Conservation (phyloP, 805 yeast genomes). For the Saturnispora zaruensis region DNA sequence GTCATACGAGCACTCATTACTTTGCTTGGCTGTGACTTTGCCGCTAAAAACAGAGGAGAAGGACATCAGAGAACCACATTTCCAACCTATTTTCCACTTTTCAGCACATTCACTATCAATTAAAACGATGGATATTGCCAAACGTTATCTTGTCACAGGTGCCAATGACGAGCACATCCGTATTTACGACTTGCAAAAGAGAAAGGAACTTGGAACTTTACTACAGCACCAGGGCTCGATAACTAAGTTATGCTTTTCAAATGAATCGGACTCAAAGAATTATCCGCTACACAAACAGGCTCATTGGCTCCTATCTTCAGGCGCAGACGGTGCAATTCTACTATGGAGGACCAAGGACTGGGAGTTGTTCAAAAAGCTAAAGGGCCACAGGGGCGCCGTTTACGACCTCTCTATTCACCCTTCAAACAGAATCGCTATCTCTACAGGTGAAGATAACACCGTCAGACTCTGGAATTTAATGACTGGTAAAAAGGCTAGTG, state of each 20-base stretch:
- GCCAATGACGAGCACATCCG: slow-evolving; percentile 93
- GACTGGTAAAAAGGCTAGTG: slow-evolving; percentile 92
- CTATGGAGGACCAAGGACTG: slow-evolving; percentile 96
- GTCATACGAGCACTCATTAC: slow-evolving; percentile 86
- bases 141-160: slow-evolving; percentile 83
- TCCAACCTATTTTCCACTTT: slow-evolving; percentile 92
- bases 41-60: slow-evolving; percentile 24
- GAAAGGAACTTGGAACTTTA: slow-evolving; percentile 88
- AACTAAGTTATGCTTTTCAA: slow-evolving; percentile 64
- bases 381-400: slow-evolving; percentile 80
- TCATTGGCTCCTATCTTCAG: slow-evolving; percentile 85
- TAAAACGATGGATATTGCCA: slow-evolving; percentile 73
- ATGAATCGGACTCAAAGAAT: slow-evolving; percentile 27
- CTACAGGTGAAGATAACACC: slow-evolving; percentile 79
- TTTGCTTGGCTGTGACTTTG: slow-evolving; percentile 72
- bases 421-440: slow-evolving; percentile 79
- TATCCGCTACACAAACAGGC: slow-evolving; percentile 38
- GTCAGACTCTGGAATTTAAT: slow-evolving; percentile 89
- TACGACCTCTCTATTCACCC: slow-evolving; percentile 88
- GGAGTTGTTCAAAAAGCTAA: slow-evolving; percentile 82
- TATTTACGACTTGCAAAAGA: slow-evolving; percentile 85
- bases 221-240: slow-evolving; percentile 84
- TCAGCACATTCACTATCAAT: slow-evolving; percentile 90
- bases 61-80: slow-evolving; percentile 44
- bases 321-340: slow-evolving; percentile 82